Conservation (phyloP, 2,329 filamentous ascomycete species). For the Lecanosticta acicola region DNA sequence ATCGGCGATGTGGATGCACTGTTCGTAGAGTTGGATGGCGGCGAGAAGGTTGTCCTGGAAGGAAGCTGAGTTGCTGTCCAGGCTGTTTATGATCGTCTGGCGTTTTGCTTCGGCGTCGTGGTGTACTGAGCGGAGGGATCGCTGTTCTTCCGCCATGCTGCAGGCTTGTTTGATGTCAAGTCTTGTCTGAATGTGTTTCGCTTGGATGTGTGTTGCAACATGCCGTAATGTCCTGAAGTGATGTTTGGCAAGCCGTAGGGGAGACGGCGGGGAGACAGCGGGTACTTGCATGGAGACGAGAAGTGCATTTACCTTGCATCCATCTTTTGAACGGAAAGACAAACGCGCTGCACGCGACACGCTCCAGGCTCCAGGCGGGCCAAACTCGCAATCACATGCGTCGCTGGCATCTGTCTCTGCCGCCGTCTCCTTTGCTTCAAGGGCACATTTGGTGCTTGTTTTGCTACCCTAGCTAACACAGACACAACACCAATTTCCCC, state of each 20-base stretch:
- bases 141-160: conserved; percentile 43
- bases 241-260: too few relatives aligned
- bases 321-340: too few relatives aligned
- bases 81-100: conserved; percentile 55
- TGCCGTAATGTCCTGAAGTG: too few relatives aligned
- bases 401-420: neutral
- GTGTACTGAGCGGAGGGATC: conserved; percentile 52
- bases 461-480: conserved; percentile 3
- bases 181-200: too few relatives aligned
- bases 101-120: conserved; percentile 51
- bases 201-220: too few relatives aligned
- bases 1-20: conserved; percentile 64
- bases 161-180: neutral
- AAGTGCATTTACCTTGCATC: too few relatives aligned
- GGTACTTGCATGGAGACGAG: too few relatives aligned
- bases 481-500: conserved; percentile 2
- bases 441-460: conserved; percentile 5
- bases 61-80: conserved; percentile 57
- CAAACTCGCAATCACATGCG: neutral
- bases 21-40: conserved; percentile 65
- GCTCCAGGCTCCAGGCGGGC: neutral
- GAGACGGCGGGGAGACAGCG: too few relatives aligned
- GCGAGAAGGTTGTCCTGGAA: conserved; percentile 63
- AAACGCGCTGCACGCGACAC: too few relatives aligned
- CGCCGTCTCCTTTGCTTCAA: conserved; percentile 1